Evolutionary conservation across 177 flowering plant species (phyloP), one percentile per base, ranked within the genome.

Genomic region (Vitis hybrid): DNA sequence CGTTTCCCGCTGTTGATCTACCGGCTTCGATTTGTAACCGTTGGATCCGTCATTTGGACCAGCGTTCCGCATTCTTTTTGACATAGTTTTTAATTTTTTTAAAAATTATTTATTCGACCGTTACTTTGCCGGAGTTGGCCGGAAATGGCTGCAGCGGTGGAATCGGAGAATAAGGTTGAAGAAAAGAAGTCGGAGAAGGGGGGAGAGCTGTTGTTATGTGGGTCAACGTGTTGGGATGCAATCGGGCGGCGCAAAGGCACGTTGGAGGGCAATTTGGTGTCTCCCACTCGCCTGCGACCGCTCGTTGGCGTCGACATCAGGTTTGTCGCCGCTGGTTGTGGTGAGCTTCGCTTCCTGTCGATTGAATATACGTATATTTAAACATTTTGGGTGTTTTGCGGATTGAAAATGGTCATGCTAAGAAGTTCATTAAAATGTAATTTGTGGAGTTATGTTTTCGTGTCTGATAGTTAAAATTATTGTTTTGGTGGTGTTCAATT

Each of bases 131-230:
- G 52, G 48, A 30, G 40, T 13, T 56, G 10, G 64, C 8, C 14
- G n/a, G 52, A 64, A 55, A 32, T 11, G 65, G 51, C 21, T 60
- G 72, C 86, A 68, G 77, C 26, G 49, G 72, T 50, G 4, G 88
- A 75, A 51, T 79, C 60, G 40, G 85, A 78, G 75, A 76, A 72
- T 76, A 80, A 79, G 83, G 79, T 21, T 32, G 84, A 71, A 60
- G 82, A 68, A 74, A 82, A 73, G 65, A 73, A 68, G 79, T 72
- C 19, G 62, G 85, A 56, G 64, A 81, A 80, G 66, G 85, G 86
- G 10, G 98, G 99, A 17, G 99, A 96, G 91, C 70, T 93, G 12
- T 74, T 93, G 79, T 93, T 87, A 74, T 95, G 99, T 73, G 99
- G 99, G 2, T 82, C 80, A 6, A 95, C 98, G 48, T 71, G 58